phyloP scores from a whole-genome alignment of 2,329 filamentous ascomycete species.

The Aquanectria penicillioides region DNA sequence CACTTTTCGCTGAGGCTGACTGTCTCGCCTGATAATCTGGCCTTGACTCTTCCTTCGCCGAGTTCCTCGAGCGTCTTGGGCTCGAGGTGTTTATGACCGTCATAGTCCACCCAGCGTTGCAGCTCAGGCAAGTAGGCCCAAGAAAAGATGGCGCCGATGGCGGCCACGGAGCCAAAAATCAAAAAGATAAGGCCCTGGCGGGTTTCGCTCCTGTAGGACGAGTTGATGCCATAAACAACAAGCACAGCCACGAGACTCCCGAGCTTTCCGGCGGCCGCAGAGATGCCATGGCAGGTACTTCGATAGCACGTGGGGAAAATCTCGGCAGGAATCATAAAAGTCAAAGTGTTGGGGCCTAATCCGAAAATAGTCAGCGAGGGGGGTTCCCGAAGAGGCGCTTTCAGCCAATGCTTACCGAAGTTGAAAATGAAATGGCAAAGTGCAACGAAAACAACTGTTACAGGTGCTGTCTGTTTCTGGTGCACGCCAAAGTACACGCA shows the following conservation, averaged over 20 bases:
- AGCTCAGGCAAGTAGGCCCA: conserved; percentile 63
- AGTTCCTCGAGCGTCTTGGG: conserved; percentile 61
- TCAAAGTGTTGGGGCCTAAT: conserved; percentile 68
- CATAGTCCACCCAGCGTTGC: conserved; percentile 53
- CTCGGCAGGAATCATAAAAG: conserved; percentile 72
- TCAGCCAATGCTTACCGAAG: conserved; percentile 52
- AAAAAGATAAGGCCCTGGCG: conserved; percentile 62
- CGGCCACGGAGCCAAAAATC: conserved; percentile 61
- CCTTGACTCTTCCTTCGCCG: conserved; percentile 58
- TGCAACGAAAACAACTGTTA: conserved; percentile 61
- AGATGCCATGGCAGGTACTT: conserved; percentile 70
- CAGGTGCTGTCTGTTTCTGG: conserved; percentile 52
- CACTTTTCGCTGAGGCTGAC: conserved; percentile 57
- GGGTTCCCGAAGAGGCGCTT: neutral
- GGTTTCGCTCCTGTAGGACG: conserved; percentile 51
- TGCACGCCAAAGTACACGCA: conserved; percentile 61
- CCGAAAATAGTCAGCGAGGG: conserved; percentile 17
- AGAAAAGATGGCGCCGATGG: conserved; percentile 59
- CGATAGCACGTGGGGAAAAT: conserved; percentile 72
- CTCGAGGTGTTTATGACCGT: conserved; percentile 51
- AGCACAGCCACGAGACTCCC: conserved; percentile 64
- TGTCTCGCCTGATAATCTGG: conserved; percentile 55
- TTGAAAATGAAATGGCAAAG: conserved; percentile 66
- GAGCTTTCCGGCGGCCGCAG: conserved; percentile 68
- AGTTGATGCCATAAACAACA: conserved; percentile 61